These are phyloP conservation scores for Plectranthus barbatus DNA, from an alignment of 257 asterid species.

Conservation along the genomic window DNA sequence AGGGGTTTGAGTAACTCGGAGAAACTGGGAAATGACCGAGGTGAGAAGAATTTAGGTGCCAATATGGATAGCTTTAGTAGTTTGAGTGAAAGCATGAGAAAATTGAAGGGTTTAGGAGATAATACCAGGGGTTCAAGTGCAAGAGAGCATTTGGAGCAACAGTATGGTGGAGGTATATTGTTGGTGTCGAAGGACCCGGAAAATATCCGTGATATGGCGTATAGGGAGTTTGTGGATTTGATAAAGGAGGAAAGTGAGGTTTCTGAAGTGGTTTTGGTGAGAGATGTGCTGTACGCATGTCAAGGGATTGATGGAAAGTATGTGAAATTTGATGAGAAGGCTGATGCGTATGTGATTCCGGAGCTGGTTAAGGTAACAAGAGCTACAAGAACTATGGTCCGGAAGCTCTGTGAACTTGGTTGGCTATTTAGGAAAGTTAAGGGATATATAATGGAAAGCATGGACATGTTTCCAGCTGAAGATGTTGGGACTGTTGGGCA, in stretches of 20 bases:
- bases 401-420: constrained; percentile 90
- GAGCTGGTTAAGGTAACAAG: constrained; percentile 59
- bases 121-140: constrained; percentile 30
- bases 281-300: constrained; percentile 90
- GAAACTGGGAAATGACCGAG: constrained; percentile 25
- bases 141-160: constrained; percentile 42
- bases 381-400: constrained; percentile 58
- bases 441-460: constrained; percentile 58
- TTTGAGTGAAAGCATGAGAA: constrained; percentile 31
- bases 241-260: constrained; percentile 85
- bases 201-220: constrained; percentile 78
- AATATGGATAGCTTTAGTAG: constrained; percentile 14
- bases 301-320: constrained; percentile 93
- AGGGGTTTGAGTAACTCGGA: constrained; percentile 23
- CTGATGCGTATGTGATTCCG: constrained; percentile 60
- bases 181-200: constrained; percentile 74
- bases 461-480: constrained; percentile 69
- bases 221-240: constrained; percentile 57
- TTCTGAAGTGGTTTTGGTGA: constrained; percentile 72
- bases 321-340: constrained; percentile 60
- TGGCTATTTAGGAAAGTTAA: constrained; percentile 89
- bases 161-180: constrained; percentile 69
- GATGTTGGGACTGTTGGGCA: constrained; percentile 97
- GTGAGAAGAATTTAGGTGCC: constrained; percentile 14
- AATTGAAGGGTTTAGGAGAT: constrained; percentile 35